Evolutionary conservation across 768 basidiomycete genomes (phyloP).

Genomic region (Trametes villosa): DNA sequence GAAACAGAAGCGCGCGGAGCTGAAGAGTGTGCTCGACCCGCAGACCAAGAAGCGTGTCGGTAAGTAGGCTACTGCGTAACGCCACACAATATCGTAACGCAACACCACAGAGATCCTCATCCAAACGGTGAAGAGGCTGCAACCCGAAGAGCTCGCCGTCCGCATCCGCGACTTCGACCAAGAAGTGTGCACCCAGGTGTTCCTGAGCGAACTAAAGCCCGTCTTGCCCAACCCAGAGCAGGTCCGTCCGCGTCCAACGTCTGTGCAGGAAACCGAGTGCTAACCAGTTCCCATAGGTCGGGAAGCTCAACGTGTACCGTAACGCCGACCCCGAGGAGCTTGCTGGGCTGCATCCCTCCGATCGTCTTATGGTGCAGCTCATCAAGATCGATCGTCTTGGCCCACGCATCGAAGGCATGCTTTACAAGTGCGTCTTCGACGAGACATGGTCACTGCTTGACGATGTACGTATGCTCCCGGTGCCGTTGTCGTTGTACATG

Average conservation of each 20-base stretch:
- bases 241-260: conserved; percentile 42
- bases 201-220: conserved; percentile 86
- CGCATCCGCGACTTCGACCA: conserved; percentile 88
- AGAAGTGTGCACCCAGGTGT: conserved; percentile 84
- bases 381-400: conserved; percentile 91
- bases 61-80: conserved; percentile 43
- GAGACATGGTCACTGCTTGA: conserved; percentile 84
- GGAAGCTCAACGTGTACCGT: conserved; percentile 88
- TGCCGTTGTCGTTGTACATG: background rate
- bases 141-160: conserved; percentile 85
- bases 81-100: background rate
- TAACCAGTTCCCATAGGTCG: conserved; percentile 52
- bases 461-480: conserved; percentile 54
- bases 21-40: conserved; percentile 89
- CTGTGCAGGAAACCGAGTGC: background rate
- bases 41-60: conserved; percentile 94
- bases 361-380: conserved; percentile 95
- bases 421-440: conserved; percentile 87
- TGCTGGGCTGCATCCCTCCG: conserved; percentile 87
- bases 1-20: conserved; percentile 83
- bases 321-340: conserved; percentile 88
- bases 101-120: conserved; percentile 80
- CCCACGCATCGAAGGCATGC: conserved; percentile 93
- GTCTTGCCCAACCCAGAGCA: conserved; percentile 92
- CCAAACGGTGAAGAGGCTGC: conserved; percentile 78